Conservation (phyloP, 148 eudicot genomes). For the Dianthus caryophyllus region DNA sequence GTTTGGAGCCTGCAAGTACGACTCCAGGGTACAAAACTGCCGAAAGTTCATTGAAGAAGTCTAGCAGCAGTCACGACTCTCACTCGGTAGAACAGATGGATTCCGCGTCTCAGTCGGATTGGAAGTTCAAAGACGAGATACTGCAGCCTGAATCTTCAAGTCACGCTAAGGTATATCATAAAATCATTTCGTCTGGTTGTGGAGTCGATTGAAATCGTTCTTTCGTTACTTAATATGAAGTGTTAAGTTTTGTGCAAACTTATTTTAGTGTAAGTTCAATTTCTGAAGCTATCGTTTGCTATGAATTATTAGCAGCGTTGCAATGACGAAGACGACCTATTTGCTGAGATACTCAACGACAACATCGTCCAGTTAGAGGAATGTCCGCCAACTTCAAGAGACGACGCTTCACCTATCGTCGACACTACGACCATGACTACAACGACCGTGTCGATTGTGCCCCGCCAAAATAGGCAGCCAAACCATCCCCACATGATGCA, state of each 20-base stretch:
- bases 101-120: conserved; percentile 43
- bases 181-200: too few species aligned
- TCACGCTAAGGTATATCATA: conserved; percentile 35
- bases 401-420: background rate
- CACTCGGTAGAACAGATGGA: conserved; percentile 53
- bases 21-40: conserved; percentile 29
- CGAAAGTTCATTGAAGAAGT: conserved; percentile 42
- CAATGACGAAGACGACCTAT: conserved; percentile 56
- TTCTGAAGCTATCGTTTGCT: conserved; percentile 6
- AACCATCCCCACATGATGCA: background rate
- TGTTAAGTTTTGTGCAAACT: background rate
- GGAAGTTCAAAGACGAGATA: conserved; percentile 27
- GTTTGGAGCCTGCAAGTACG: conserved; percentile 22
- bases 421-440: background rate
- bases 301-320: conserved; percentile 22
- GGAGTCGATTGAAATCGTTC: too few species aligned
- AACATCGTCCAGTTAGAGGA: conserved; percentile 69
- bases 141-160: conserved; percentile 35
- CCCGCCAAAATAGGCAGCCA: conserved; percentile 12
- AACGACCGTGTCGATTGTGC: conserved; percentile 21
- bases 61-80: conserved; percentile 50
- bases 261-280: background rate
- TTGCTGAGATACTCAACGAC: conserved; percentile 82
- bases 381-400: conserved; percentile 24
- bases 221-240: too few species aligned